A percentile compares a stretch with the other conserved stretches of the same genome.
These are phyloP conservation scores for Trichocladium antarcticum DNA, from an alignment of 495 filamentous ascomycete species.

Conservation along the genomic window DNA sequence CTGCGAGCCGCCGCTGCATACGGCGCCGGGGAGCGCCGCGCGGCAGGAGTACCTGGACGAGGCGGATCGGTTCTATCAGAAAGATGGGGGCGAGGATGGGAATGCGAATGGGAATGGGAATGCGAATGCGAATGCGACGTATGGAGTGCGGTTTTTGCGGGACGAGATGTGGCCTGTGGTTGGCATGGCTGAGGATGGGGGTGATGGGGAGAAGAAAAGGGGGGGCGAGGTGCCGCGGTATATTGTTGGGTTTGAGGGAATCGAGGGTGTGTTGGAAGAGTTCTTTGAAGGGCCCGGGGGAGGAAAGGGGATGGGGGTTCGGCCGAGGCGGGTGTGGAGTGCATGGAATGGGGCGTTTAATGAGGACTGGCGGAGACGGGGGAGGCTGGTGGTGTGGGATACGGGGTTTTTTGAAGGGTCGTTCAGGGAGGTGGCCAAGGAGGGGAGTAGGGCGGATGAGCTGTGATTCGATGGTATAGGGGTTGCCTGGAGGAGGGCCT, in stretches of 20 bases:
- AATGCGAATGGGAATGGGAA: too few relatives aligned
- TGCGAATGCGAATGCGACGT: background rate
- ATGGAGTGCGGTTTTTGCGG: constrained; percentile 43
- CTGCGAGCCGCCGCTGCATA: constrained; percentile 76
- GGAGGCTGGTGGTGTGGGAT: constrained; percentile 76
- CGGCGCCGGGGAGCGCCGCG: constrained; percentile 38
- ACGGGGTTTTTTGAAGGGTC: constrained; percentile 27
- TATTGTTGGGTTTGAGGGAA: constrained; percentile 45
- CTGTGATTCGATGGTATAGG: too few relatives aligned
- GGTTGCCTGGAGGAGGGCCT: too few relatives aligned
- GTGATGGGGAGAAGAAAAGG: constrained; percentile 19
- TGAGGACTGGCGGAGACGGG: constrained; percentile 74
- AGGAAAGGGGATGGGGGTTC: constrained; percentile 32
- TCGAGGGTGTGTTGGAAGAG: constrained; percentile 35
- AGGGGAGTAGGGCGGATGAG: too few relatives aligned
- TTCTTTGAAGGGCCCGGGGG: too few relatives aligned
- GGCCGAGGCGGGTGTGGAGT: constrained; percentile 53
- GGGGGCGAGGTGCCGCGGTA: constrained; percentile 42
- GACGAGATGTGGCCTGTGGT: constrained; percentile 29
- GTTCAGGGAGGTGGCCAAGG: background rate
- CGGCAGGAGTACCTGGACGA: constrained; percentile 68
- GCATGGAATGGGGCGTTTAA: constrained; percentile 74
- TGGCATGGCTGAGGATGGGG: background rate
- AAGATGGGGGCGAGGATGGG: too few relatives aligned
- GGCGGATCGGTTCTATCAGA: constrained; percentile 67